Percentiles rank a stretch among this genome's conserved stretches.
phyloP scores from a whole-genome alignment of 345 rosid genomes.

The Boechera retrofracta region DNA sequence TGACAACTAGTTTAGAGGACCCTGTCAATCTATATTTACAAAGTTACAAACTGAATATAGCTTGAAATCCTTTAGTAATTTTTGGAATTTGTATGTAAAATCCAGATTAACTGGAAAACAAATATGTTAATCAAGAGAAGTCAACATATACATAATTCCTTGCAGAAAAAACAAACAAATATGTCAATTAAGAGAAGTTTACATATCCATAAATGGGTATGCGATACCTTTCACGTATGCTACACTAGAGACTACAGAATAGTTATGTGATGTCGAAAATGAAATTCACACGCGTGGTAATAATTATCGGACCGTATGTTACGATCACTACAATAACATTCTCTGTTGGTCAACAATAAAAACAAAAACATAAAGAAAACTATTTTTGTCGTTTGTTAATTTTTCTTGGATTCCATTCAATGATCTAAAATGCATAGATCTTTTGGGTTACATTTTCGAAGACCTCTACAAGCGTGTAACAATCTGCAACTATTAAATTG shows the following conservation, averaged over 20 bases:
- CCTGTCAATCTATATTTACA: not conserved
- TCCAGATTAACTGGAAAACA: not conserved
- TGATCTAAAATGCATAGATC: constrained; percentile 45
- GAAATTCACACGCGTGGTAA: constrained; percentile 23
- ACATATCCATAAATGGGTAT: not conserved
- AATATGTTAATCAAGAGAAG: not conserved
- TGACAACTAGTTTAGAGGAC: not conserved
- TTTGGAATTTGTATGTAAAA: not conserved
- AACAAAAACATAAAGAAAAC: not conserved
- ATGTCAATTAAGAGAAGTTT: not conserved
- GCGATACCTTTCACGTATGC: not conserved
- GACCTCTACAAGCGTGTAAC: constrained; percentile 48
- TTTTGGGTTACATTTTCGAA: constrained; percentile 45
- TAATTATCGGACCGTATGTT: constrained; percentile 15
- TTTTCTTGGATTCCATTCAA: constrained; percentile 43
- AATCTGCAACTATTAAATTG: constrained; percentile 44
- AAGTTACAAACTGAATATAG: not conserved
- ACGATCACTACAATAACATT: not conserved
- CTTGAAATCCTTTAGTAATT: not conserved
- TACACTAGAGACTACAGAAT: not conserved
- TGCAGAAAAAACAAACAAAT: not conserved
- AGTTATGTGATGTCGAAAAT: constrained; percentile 6
- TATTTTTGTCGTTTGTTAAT: constrained; percentile 36
- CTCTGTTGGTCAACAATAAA: constrained; percentile 1
- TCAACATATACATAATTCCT: not conserved